These are phyloP conservation scores for Yamadazyma ubonensis DNA, from an alignment of 805 yeast species.

Conservation along the genomic window DNA sequence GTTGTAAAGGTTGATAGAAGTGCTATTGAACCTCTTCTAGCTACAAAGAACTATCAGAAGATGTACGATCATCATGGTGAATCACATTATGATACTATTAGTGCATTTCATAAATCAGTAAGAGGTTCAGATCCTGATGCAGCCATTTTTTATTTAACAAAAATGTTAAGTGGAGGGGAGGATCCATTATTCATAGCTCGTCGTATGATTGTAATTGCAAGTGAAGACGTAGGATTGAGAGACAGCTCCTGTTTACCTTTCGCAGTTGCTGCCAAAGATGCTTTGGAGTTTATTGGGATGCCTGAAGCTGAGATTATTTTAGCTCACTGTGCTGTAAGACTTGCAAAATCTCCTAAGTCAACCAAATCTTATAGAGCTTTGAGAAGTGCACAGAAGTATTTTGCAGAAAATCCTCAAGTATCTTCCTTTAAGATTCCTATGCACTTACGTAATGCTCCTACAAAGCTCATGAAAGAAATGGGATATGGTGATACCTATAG, in stretches of 20 bases:
- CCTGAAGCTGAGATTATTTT: slow-evolving; percentile 90
- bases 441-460: slow-evolving; percentile 94
- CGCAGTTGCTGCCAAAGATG: slow-evolving; percentile 80
- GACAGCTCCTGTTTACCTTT: slow-evolving; percentile 85
- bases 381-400: slow-evolving; percentile 57
- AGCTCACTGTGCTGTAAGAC: slow-evolving; percentile 90
- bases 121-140: slow-evolving; percentile 92
- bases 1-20: slow-evolving; percentile 41
- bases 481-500: slow-evolving; percentile 86
- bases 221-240: slow-evolving; percentile 87
- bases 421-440: slow-evolving; percentile 68
- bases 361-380: slow-evolving; percentile 84
- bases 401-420: slow-evolving; percentile 57
- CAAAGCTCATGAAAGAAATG: slow-evolving; percentile 80
- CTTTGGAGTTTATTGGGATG: slow-evolving; percentile 86
- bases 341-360: slow-evolving; percentile 83
- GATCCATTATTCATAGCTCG: slow-evolving; percentile 88
- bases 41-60: slow-evolving; percentile 46
- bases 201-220: slow-evolving; percentile 90
- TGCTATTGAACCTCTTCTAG: slow-evolving; percentile 41
- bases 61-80: slow-evolving; percentile 88
- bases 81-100: slow-evolving; percentile 89
- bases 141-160: slow-evolving; percentile 77
- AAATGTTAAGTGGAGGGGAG: slow-evolving; percentile 93
- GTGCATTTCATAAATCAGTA: slow-evolving; percentile 91